Conservation (phyloP, 2,329 filamentous ascomycete species). For the Ophiostoma piceae region DNA sequence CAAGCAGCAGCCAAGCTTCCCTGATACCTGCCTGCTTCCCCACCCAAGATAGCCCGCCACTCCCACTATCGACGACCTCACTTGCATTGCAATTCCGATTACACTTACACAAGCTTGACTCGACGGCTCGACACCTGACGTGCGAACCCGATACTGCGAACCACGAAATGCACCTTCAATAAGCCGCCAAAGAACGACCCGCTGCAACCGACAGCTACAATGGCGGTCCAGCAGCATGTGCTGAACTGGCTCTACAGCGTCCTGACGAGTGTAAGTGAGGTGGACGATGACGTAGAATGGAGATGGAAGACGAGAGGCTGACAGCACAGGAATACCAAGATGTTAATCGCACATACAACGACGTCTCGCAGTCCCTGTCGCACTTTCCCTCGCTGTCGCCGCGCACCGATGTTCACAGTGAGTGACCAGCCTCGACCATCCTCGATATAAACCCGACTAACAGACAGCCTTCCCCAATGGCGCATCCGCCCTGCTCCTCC, state of each 20-base stretch:
- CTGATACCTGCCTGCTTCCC: conserved; percentile 8
- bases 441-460: neutral
- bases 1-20: neutral
- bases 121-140: neutral
- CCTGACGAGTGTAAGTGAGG: conserved; percentile 60
- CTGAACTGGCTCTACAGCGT: conserved; percentile 95
- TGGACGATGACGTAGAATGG: neutral
- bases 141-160: neutral
- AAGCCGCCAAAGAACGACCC: neutral
- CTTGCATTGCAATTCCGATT: neutral
- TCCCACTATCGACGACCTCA: conserved; percentile 8
- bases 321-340: conserved; percentile 76
- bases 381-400: conserved; percentile 75
- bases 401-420: conserved; percentile 93
- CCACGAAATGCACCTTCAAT: neutral
- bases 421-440: neutral
- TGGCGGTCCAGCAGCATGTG: conserved; percentile 80
- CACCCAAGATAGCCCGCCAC: conserved; percentile 13
- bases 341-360: conserved; percentile 86
- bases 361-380: conserved; percentile 76
- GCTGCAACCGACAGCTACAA: conserved; percentile 31
- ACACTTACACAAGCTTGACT: neutral
- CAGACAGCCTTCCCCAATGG: conserved; percentile 78
- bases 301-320: neutral
- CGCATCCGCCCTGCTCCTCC: conserved; percentile 76